Evolutionary conservation across 108 stramenopile species (phyloP), one percentile per base, ranked within the genome.

Genomic region (Nitzschia inconspicua): DNA sequence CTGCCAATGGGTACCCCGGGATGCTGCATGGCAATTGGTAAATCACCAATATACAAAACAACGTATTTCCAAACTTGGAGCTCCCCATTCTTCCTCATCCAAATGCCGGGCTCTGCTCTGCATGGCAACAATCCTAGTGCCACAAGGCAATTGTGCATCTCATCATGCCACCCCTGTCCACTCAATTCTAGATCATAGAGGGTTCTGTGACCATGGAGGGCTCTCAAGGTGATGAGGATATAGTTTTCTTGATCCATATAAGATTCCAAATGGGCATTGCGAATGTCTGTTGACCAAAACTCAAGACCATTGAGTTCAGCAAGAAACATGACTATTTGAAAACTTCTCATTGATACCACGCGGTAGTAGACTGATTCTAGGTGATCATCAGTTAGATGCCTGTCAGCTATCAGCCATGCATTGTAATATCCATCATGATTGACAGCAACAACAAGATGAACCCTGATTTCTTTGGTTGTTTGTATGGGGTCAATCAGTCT

Each of bases 351-450:
- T 7, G 66, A 63, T 16, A 72, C 76, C 34, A 77, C 76, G 41
- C 66, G 36, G 0, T 70, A 61, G 48, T 77, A 77, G 0, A 57
- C 39, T 24, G 23, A 52, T 2, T 72, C 70, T 3, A 42, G 1
- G 0, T 65, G 62, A 16, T 16, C 32, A n/a, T 76, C 75, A 6
- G 60, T 73, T 0, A 68, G 49, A 23, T 73, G 59, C 1, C 70
- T 64, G 39, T 55, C 57, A n/a, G 70, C 75, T 20, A 76, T 70
- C 1, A 66, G 30, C 14, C 65, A 31, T 1, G 67, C 69, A 57
- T 78, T 78, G 48, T 54, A 60, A 0, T 58, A 22, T 9, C 37
- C 34, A 39, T 74, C 55, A 28, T 79, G 78, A 59, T 79, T 79
- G 16, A 60, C 50, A n/a, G 39, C 74, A 44, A 53, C 75, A 16